These are phyloP conservation scores for Pichia sp. DNA, from an alignment of 1,139 yeast species.

Conservation along the genomic window DNA sequence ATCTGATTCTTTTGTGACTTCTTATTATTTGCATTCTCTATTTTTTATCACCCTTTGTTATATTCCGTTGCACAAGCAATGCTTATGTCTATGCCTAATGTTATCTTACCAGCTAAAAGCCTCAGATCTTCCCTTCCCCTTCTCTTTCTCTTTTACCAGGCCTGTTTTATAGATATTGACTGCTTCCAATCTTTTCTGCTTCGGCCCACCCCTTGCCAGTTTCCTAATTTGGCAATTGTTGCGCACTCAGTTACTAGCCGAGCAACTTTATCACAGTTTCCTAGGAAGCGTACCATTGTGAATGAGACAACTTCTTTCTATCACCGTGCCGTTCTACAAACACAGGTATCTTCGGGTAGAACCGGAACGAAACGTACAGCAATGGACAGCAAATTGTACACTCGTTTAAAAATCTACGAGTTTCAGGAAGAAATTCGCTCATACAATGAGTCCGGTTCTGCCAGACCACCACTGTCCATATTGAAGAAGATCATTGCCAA, in stretches of 20 bases:
- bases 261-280: not conserved
- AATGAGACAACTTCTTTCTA: no score
- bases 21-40: not conserved
- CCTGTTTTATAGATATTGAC: no score
- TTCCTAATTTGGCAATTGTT: not conserved
- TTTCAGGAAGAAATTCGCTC: constrained; percentile 25
- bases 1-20: not conserved
- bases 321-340: no score
- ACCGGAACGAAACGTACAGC: no score
- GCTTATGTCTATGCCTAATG: not conserved
- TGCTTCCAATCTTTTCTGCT: not conserved
- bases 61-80: no score
- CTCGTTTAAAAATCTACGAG: constrained; percentile 27
- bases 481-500: constrained; percentile 79
- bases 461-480: constrained; percentile 37
- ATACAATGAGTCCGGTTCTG: constrained; percentile 10
- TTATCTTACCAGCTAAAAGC: no score
- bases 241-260: not conserved
- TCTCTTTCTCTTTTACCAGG: no score
- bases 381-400: constrained; percentile 27
- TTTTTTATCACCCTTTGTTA: not conserved
- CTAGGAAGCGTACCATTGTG: no score
- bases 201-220: not conserved
- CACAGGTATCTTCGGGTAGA: not conserved
- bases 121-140: no score